Evolutionary conservation across 805 yeast genomes (phyloP).

Genomic region (Ogataea pilisensis): DNA sequence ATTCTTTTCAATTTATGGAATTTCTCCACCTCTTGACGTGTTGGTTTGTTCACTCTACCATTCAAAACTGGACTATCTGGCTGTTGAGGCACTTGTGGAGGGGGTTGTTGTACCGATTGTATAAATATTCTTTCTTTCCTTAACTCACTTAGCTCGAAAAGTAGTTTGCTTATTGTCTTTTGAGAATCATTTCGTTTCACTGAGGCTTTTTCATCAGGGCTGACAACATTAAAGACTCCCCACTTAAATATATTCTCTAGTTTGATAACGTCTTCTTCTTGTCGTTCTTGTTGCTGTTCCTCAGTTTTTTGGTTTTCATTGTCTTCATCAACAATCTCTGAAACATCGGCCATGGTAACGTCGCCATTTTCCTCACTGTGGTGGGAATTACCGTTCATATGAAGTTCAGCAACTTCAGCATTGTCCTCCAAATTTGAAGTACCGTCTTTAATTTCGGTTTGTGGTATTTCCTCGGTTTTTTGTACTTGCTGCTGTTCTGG

Average conservation of each 20-base stretch:
- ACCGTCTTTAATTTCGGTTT: slow-evolving; percentile 1
- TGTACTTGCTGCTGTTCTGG: slow-evolving; percentile 18
- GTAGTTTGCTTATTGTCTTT: slow-evolving; percentile 38
- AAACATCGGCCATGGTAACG: not conserved
- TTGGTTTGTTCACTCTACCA: slow-evolving; percentile 33
- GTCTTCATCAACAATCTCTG: not conserved
- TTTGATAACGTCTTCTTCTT: slow-evolving; percentile 19
- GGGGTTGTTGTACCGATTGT: slow-evolving; percentile 29
- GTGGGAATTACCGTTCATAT: too few relatives aligned
- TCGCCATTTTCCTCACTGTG: slow-evolving; percentile 2
- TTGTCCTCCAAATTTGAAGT: not conserved
- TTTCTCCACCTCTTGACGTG: slow-evolving; percentile 37
- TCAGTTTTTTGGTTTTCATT: slow-evolving; percentile 3
- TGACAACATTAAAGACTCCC: slow-evolving; percentile 23
- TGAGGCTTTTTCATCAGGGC: slow-evolving; percentile 23
- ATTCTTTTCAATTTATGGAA: slow-evolving; percentile 43
- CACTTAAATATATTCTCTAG: slow-evolving; percentile 26
- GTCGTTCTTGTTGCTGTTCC: not conserved
- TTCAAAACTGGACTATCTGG: slow-evolving; percentile 6
- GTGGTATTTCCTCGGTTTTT: slow-evolving; percentile 13
- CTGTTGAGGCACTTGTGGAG: slow-evolving; percentile 7
- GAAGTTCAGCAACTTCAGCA: slow-evolving; percentile 1
- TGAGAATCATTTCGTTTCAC: slow-evolving; percentile 23
- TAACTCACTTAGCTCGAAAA: slow-evolving; percentile 46
- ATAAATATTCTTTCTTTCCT: slow-evolving; percentile 32